phyloP scores from a whole-genome alignment of 2,329 filamentous ascomycete species.

The Claviceps digitariae region DNA sequence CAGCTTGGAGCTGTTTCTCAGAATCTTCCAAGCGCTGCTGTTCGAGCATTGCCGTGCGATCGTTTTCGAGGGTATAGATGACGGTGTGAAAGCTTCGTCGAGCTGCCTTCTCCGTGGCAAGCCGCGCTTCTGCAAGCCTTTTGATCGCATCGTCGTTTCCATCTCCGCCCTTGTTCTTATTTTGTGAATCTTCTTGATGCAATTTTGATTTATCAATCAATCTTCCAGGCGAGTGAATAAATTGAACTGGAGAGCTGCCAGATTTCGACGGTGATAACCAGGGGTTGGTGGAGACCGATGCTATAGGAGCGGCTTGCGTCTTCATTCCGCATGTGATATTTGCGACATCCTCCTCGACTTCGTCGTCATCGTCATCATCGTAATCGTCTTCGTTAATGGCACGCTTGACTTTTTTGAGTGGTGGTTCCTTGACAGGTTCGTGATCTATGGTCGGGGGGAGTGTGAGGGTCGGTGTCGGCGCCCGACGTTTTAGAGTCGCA shows the following conservation, averaged over 20 bases:
- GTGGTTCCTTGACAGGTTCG: slow-evolving; percentile 43
- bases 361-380: slow-evolving; percentile 75
- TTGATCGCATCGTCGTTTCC: slow-evolving; percentile 69
- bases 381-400: slow-evolving; percentile 77
- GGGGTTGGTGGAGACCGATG: slow-evolving; percentile 39
- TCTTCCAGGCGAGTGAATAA: slow-evolving; percentile 46
- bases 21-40: slow-evolving; percentile 95
- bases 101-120: slow-evolving; percentile 77
- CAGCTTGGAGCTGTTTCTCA: slow-evolving; percentile 88
- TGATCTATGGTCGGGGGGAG: slow-evolving; percentile 46
- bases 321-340: slow-evolving; percentile 28
- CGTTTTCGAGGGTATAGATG: slow-evolving; percentile 91
- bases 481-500: slow-evolving; percentile 36
- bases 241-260: slow-evolving; percentile 52
- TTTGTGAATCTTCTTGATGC: slow-evolving; percentile 30
- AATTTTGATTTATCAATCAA: slow-evolving; percentile 37
- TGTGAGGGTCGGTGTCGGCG: slow-evolving; percentile 24
- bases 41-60: slow-evolving; percentile 91
- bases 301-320: slow-evolving; percentile 36
- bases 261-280: slow-evolving; percentile 58
- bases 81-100: slow-evolving; percentile 84
- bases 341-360: slow-evolving; percentile 47
- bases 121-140: slow-evolving; percentile 83
- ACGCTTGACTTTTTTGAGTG: slow-evolving; percentile 61
- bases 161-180: slow-evolving; percentile 49